These are phyloP conservation scores for Penicillium sp. DNA, from an alignment of 2,329 filamentous ascomycete genomes.

Conservation along the genomic window DNA sequence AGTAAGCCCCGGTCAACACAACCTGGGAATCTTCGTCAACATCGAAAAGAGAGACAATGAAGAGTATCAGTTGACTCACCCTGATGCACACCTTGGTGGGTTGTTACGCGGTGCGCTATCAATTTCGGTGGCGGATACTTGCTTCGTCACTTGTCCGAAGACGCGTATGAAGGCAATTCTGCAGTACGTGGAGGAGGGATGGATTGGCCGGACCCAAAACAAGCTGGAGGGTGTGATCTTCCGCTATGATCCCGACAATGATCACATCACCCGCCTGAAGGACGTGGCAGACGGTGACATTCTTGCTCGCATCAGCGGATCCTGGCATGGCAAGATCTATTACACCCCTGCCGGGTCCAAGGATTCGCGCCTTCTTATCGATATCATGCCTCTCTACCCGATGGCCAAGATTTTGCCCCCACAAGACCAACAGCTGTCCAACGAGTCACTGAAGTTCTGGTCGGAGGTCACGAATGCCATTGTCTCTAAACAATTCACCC, in stretches of 20 bases:
- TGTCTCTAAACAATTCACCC: conserved; percentile 69
- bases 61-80: conserved; percentile 91
- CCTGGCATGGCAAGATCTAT: conserved; percentile 71
- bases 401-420: conserved; percentile 76
- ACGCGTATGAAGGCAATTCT: conserved; percentile 88
- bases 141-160: conserved; percentile 82
- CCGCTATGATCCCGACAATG: conserved; percentile 80
- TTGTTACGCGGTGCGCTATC: conserved; percentile 80
- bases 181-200: conserved; percentile 89
- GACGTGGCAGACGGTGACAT: conserved; percentile 83
- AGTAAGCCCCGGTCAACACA: conserved; percentile 86
- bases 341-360: conserved; percentile 49
- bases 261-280: conserved; percentile 71
- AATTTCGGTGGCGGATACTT: conserved; percentile 83
- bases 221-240: conserved; percentile 88
- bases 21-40: conserved; percentile 91
- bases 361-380: conserved; percentile 69
- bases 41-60: conserved; percentile 75
- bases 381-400: conserved; percentile 76
- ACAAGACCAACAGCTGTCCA: conserved; percentile 69
- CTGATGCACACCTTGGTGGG: conserved; percentile 85
- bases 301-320: conserved; percentile 73
- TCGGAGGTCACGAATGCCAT: conserved; percentile 82
- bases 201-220: conserved; percentile 87
- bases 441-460: conserved; percentile 90